A percentile compares a stretch with the other conserved stretches of the same genome.
These are phyloP conservation scores for Toxoplasma gondii DNA, from an alignment of 169 alveolate genomes.

Conservation along the genomic window DNA sequence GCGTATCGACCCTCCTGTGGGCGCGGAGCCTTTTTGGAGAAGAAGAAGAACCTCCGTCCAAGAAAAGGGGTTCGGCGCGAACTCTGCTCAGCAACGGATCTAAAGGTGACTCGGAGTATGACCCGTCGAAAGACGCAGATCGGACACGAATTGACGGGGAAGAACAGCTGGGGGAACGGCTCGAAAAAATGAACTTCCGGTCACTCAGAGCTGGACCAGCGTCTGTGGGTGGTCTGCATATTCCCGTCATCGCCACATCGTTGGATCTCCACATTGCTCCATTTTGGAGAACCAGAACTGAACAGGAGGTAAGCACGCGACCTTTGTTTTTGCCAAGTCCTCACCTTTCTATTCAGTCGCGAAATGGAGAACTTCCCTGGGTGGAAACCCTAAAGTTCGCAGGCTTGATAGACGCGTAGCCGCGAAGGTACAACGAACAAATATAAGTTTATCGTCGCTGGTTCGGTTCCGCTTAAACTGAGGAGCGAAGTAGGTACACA, in stretches of 20 bases:
- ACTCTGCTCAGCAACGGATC: not conserved
- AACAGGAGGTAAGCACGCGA: not conserved
- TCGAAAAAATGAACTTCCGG: not conserved
- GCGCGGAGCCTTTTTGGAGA: not conserved
- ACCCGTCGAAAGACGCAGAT: too few relatives aligned
- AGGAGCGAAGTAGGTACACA: too few relatives aligned
- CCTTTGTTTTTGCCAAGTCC: not conserved
- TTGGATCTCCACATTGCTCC: constrained; percentile 4
- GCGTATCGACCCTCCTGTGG: not conserved
- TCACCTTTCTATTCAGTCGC: too few relatives aligned
- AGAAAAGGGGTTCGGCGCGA: not conserved
- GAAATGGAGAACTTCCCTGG: too few relatives aligned
- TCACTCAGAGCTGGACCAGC: not conserved
- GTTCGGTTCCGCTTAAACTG: too few relatives aligned
- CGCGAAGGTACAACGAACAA: too few relatives aligned
- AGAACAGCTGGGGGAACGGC: not conserved
- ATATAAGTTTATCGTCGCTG: too few relatives aligned
- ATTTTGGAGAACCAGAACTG: not conserved
- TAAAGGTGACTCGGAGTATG: not conserved
- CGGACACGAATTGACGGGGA: not conserved
- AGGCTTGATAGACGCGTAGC: too few relatives aligned
- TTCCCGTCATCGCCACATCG: constrained; percentile 12
- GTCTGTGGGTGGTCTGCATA: not conserved
- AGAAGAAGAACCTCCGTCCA: not conserved
- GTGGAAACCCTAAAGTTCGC: too few relatives aligned